Evolutionary conservation across 2,329 filamentous ascomycete species (phyloP), one percentile per base, ranked within the genome.

Genomic region (Phialocephala subalpina): DNA sequence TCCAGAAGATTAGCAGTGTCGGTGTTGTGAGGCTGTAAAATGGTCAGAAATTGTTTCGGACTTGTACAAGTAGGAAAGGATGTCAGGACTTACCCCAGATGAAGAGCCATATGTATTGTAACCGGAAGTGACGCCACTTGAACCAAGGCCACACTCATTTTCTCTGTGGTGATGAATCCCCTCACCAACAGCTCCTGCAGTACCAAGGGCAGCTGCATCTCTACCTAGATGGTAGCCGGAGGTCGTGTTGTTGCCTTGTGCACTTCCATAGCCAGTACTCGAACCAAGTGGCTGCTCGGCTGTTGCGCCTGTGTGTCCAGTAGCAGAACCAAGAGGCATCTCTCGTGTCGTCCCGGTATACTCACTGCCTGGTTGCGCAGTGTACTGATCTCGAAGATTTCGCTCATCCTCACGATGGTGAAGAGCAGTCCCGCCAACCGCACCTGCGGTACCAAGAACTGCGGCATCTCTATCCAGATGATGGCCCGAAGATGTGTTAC

Each of bases 1-100:
- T 76, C 74, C 14, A 76, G 67, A n/a, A 56, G 63, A 49, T 76
- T 76, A 5, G 74, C 74, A 9, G 72, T 70, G 8, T 59, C 47
- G 1, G 72, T 74, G 18, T 25, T 52, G 45, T 76, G 74, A 47
- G 73, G 74, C 18, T 79, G 75, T 53, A 70, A 20, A 35, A n/a
- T 47, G 25, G 20, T 57, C 20, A 64, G 49, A 49, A 25, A n/a
- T n/a, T 18, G 27, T 49, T 27, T 40, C n/a, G 11, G n/a, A 2
- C n/a, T 14, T 20, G 8, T 12, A 38, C 9, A 3, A 5, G 11
- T 5, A 58, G 40, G 2, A n/a, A 36, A 14, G 4, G 22, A 25
- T 22, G 8, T 5, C 20, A 35, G 12, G 14, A 7, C 45, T 49
- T 49, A 49, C 45, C 7, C 45, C n/a, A 16, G 25, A 14, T 16